phyloP scores from a whole-genome alignment of 2,329 filamentous ascomycete genomes.

The Calonectria pauciramosa region DNA sequence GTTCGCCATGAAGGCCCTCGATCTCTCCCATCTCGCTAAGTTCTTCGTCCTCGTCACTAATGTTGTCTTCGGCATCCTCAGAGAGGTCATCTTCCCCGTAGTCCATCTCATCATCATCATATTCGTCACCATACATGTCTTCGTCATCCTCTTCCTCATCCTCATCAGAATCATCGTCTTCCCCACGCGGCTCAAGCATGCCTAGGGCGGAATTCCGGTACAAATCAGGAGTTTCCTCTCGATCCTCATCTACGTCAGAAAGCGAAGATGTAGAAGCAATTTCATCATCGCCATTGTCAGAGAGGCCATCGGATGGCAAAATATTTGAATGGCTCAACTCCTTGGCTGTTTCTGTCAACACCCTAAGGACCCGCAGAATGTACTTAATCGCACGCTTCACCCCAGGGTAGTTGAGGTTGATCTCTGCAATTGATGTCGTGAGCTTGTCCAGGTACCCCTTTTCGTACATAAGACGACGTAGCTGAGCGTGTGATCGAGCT shows the following conservation, averaged over 20 bases:
- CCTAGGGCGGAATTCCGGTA: slow-evolving; percentile 97
- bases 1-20: slow-evolving; percentile 77
- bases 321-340: slow-evolving; percentile 86
- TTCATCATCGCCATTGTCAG: slow-evolving; percentile 84
- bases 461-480: slow-evolving; percentile 97
- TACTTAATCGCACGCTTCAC: slow-evolving; percentile 97
- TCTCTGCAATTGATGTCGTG: slow-evolving; percentile 92
- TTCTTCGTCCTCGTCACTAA: slow-evolving; percentile 91
- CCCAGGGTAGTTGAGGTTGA: slow-evolving; percentile 94
- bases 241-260: slow-evolving; percentile 87
- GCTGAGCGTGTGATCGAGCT: slow-evolving; percentile 79
- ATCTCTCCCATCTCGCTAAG: slow-evolving; percentile 88
- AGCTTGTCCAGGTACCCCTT: slow-evolving; percentile 93
- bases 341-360: slow-evolving; percentile 88
- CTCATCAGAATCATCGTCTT: slow-evolving; percentile 85
- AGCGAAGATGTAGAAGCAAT: slow-evolving; percentile 89
- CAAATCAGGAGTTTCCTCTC: slow-evolving; percentile 95
- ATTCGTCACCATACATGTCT: slow-evolving; percentile 93
- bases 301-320: slow-evolving; percentile 75
- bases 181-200: slow-evolving; percentile 88
- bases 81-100: slow-evolving; percentile 86
- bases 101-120: slow-evolving; percentile 93
- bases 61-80: slow-evolving; percentile 87
- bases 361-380: slow-evolving; percentile 89
- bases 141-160: slow-evolving; percentile 82